Percentiles rank a stretch among this genome's conserved stretches.
These are phyloP conservation scores for Fusarium fujikuroi DNA, from an alignment of 2,329 filamentous ascomycete species.

Conservation along the genomic window DNA sequence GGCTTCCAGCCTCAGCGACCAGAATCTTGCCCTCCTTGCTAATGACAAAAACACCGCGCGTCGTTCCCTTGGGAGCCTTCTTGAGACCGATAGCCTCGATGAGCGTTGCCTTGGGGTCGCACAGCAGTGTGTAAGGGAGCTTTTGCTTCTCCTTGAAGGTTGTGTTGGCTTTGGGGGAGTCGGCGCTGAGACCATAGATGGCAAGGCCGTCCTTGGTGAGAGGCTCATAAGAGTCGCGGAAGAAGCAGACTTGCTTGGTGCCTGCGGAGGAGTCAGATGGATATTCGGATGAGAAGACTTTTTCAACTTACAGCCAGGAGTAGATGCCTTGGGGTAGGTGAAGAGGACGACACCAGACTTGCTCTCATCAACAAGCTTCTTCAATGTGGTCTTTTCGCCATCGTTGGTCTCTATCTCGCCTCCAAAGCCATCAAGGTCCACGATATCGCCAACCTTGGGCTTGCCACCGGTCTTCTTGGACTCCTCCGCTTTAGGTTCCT, in stretches of 20 bases:
- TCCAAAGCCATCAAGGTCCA: conserved; percentile 69
- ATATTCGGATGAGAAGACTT: background rate
- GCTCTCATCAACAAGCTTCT: conserved; percentile 84
- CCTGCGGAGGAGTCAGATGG: conserved; percentile 62
- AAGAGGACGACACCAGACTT: conserved; percentile 89
- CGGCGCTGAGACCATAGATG: conserved; percentile 90
- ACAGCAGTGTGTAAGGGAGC: conserved; percentile 87
- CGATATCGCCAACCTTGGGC: conserved; percentile 64
- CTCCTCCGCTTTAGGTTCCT: conserved; percentile 52
- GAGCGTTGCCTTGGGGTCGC: conserved; percentile 78
- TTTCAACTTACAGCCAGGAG: conserved; percentile 82
- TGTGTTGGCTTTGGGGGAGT: conserved; percentile 91
- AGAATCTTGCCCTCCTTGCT: conserved; percentile 85
- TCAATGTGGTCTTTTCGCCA: conserved; percentile 80
- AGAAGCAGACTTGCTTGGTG: conserved; percentile 92
- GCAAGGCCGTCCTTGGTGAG: conserved; percentile 82
- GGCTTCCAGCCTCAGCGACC: conserved; percentile 78
- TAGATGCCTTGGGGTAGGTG: conserved; percentile 95
- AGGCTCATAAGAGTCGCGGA: conserved; percentile 84
- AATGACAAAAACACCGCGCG: conserved; percentile 88
- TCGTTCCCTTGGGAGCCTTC: conserved; percentile 83
- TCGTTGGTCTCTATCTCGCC: conserved; percentile 87
- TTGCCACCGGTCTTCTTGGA: conserved; percentile 46
- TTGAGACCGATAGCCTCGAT: conserved; percentile 90
- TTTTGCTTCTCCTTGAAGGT: conserved; percentile 93